Percentiles rank a stretch among this genome's conserved stretches.
Evolutionary conservation across 2,329 filamentous ascomycete species (phyloP).

Genomic region (Xylariaceae sp.): DNA sequence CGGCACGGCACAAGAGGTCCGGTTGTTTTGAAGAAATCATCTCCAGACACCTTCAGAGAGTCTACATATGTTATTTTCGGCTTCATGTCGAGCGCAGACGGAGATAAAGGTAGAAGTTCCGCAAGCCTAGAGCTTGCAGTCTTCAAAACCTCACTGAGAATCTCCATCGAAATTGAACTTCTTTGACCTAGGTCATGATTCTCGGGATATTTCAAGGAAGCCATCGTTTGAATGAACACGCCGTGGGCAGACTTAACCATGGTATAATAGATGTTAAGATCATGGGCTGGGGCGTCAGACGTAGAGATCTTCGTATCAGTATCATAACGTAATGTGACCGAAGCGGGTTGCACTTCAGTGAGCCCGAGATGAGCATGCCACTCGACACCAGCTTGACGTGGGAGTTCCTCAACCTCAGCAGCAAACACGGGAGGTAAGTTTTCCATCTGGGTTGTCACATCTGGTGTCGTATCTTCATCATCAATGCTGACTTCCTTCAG

Average conservation of each 20-base stretch:
- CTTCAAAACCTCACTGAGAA: constrained; percentile 9
- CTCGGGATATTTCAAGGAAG: constrained; percentile 4
- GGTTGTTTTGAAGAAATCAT: constrained; percentile 15
- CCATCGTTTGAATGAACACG: constrained; percentile 25
- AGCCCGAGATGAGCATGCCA: constrained; percentile 73
- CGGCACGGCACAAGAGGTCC: constrained; percentile 37
- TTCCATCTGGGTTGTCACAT: constrained; percentile 21
- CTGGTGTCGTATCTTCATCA: constrained; percentile 26
- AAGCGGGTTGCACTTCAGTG: constrained; percentile 28
- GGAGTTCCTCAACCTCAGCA: constrained; percentile 72
- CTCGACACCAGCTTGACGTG: constrained; percentile 70
- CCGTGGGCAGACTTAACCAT: constrained; percentile 18
- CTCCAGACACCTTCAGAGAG: constrained; percentile 11
- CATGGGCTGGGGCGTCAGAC: not conserved
- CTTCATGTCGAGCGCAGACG: no score
- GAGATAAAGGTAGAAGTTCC: not conserved
- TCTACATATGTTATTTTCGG: constrained; percentile 29
- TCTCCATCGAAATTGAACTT: not conserved
- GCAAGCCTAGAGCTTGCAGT: no score
- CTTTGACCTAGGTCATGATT: not conserved
- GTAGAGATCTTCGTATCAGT: not conserved
- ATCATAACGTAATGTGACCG: constrained; percentile 18
- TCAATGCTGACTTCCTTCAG: constrained; percentile 37
- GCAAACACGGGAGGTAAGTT: constrained; percentile 65
- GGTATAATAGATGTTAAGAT: constrained; percentile 23